Base-by-base conservation (phyloP, 2,329 filamentous ascomycete species). In the Nothophoma quercina region DNA sequence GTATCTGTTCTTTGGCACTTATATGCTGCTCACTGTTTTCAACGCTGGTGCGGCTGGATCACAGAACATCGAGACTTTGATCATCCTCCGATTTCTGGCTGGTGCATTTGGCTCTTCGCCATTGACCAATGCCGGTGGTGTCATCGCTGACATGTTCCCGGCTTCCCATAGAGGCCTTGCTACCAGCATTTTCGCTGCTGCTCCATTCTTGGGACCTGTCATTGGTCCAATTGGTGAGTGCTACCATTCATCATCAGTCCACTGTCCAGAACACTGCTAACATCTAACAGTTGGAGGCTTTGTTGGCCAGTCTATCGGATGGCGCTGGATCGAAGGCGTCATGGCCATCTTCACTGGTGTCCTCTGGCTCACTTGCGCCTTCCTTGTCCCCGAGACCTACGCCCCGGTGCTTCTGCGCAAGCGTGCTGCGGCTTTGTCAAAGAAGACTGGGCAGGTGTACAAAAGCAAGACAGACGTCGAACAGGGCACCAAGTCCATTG, bases 371-470 rank as follows among this genome's bases (percentile, higher is more conserved):
- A 23, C 43, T 10, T 40, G 36, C 15, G 28, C 38, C 1, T 32
- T 60, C 4, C 18, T 51, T 12, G 50, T 81, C 30, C 87, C 87
- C 0, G 87, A 90, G 75, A 89, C 87, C 0, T 84, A 79, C 52
- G 72, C 79, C 0, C 76, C 80, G 3, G 87, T 81, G 53, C 84
- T 89, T 57, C 81, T 89, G 4, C 79, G 84, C 43, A 82, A 81
- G 22, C 84, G 86, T 5, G 85, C 86, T 2, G 66, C 75, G 43
- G 82, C 84, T 10, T 78, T 89, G 5, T 81, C 87, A 43, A 83
- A 81, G 63, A 72, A 83, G 32, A 88, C 84, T 0, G 84, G 83
- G 16, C 79, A 82, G 67, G 22, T 74, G 58, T 71, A 54, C 71
- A 86, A 86, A 80, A 35, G 83, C 4, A 82, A 83, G 26, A 12